Evolutionary conservation across 805 yeast genomes (phyloP), one percentile per base, ranked within the genome.

Genomic region (Starmerella riodocensis): DNA sequence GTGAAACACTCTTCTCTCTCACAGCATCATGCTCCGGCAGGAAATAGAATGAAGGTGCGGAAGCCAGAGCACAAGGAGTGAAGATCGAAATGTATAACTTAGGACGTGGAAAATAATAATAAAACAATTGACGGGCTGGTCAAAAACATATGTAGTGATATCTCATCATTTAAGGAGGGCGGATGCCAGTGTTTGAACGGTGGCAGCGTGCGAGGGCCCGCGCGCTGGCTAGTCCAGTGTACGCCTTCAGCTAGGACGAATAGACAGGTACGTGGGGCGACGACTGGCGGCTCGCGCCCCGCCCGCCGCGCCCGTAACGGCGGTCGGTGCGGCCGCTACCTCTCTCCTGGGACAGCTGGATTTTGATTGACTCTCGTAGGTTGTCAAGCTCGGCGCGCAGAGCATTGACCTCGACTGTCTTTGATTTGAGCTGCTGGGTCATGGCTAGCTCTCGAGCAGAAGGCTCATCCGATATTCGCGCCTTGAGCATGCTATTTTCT

Each of bases 401-500:
- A 18, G 54, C 54, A 5, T 40, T 31, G 24, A 58, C 56, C 33
- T 49, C 47, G 3, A 42, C 49, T 29, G 57, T 57, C 34, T 51
- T 47, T 19, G 46, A 43, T 12, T 47, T 37, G 11, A 60, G 47
- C 40, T 59, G 64, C 21, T 50, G 57, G 24, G 47, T 49, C 34
- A 58, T 45, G 3, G 57, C 49, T 24, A 53, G 41, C 33, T 49
- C 49, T 17, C 43, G 35, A 4, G 47, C 50, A 4, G 43, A 41
- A 29, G 59, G 61, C 14, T 49, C 57, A 18, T 45, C 45, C 3
- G 61, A 58, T 3, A 77, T 58, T 36, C 67, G 63, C 6, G 66
- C 66, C 42, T 68, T 66, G 26, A 76, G 52, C 5, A 65, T 64
- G 52, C 67, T 59, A n/a, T 67, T 64, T 41, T 62, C 49, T 9